These are phyloP conservation scores for Massariosphaeria phaeospora DNA, from an alignment of 495 filamentous ascomycete species.

Conservation along the genomic window DNA sequence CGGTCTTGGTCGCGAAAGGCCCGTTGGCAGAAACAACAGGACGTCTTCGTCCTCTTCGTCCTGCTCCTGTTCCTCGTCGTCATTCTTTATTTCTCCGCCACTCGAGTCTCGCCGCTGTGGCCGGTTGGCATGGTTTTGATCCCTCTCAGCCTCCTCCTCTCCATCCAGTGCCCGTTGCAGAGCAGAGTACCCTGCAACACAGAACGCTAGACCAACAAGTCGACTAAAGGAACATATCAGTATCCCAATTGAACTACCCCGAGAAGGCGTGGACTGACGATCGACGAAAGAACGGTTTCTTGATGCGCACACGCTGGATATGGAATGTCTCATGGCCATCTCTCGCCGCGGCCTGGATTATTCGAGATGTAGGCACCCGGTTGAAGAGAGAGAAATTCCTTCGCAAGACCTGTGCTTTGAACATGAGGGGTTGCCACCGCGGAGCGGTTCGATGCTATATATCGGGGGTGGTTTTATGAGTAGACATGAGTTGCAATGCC, in stretches of 20 bases:
- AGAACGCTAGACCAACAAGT: neutral
- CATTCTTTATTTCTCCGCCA: constrained; percentile 6
- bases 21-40: constrained; percentile 60
- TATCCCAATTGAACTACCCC: neutral
- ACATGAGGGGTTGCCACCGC: constrained; percentile 23
- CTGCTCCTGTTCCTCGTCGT: constrained; percentile 29
- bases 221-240: constrained; percentile 4
- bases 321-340: constrained; percentile 25
- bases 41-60: constrained; percentile 36
- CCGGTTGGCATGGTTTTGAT: neutral
- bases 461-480: neutral
- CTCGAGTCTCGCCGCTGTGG: neutral
- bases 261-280: constrained; percentile 1
- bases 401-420: constrained; percentile 24
- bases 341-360: constrained; percentile 8
- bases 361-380: neutral
- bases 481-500: too few relatives aligned
- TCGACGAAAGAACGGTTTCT: constrained; percentile 25
- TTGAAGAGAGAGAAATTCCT: constrained; percentile 25
- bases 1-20: constrained; percentile 49
- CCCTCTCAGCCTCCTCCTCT: constrained; percentile 7
- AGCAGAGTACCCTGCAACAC: neutral
- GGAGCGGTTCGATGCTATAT: neutral
- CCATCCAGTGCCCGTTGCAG: constrained; percentile 11
- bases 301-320: constrained; percentile 36